Evolutionary conservation across 768 basidiomycete genomes (phyloP).

Genomic region (Boletus speciosus): DNA sequence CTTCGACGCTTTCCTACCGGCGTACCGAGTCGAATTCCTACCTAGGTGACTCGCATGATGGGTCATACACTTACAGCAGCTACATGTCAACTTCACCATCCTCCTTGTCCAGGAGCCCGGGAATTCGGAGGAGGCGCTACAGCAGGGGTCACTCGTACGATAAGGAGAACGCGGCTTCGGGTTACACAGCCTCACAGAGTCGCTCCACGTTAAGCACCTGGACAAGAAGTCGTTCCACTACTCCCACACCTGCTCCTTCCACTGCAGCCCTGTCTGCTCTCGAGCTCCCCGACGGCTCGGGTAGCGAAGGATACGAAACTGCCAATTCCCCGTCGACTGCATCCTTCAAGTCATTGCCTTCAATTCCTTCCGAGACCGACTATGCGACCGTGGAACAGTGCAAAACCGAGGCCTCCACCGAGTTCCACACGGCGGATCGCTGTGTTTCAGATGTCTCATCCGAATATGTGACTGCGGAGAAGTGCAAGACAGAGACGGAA

Average conservation of each 20-base stretch:
- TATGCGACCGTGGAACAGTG: constrained; percentile 43
- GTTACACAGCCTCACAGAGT: constrained; percentile 33
- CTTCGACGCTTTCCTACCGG: constrained; percentile 52
- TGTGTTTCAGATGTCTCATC: constrained; percentile 41
- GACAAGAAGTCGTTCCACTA: constrained; percentile 32
- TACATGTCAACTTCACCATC: constrained; percentile 47
- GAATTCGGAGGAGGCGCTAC: constrained; percentile 51
- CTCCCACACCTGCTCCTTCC: constrained; percentile 33
- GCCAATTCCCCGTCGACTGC: constrained; percentile 42
- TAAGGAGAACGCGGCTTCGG: constrained; percentile 49
- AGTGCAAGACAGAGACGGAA: constrained; percentile 40
- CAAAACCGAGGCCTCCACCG: constrained; percentile 39
- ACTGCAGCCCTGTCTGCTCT: constrained; percentile 25
- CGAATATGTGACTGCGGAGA: constrained; percentile 50
- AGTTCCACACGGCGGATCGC: constrained; percentile 48
- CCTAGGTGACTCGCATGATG: constrained; percentile 52
- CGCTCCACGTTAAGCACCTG: constrained; percentile 33
- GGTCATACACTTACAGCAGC: constrained; percentile 32
- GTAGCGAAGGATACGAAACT: constrained; percentile 51
- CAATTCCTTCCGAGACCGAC: constrained; percentile 54
- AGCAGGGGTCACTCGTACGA: constrained; percentile 43
- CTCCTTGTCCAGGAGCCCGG: constrained; percentile 54
- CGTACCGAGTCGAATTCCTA: constrained; percentile 54
- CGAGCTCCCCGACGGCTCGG: constrained; percentile 34
- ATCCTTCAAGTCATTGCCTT: constrained; percentile 57